Conservation (phyloP, 192 early-diverging fungal genomes). For the Gonapodya prolifera region DNA sequence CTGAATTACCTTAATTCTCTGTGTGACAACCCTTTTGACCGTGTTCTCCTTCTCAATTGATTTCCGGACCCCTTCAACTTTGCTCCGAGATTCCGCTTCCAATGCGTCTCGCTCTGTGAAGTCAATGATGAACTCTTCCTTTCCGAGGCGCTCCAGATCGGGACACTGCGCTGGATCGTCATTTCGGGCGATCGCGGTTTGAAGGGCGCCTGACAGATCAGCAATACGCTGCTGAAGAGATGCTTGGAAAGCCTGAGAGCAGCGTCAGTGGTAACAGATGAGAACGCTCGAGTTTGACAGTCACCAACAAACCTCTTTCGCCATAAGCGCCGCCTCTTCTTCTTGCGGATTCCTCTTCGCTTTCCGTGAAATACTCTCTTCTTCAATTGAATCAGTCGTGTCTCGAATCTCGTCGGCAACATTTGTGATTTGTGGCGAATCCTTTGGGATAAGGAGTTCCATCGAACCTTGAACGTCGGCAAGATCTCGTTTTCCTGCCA, state of each 20-base stretch:
- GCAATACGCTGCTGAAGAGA: slow-evolving; percentile 25
- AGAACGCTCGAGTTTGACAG: background rate
- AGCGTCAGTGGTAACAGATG: background rate
- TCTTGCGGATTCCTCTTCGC: background rate
- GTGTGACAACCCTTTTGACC: slow-evolving; percentile 28
- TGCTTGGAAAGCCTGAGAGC: slow-evolving; percentile 10
- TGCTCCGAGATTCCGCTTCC: slow-evolving; percentile 16
- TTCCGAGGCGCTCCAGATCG: slow-evolving; percentile 23
- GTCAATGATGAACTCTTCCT: slow-evolving; percentile 38
- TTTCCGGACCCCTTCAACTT: slow-evolving; percentile 18
- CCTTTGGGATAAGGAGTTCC: slow-evolving; percentile 12
- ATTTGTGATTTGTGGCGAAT: background rate
- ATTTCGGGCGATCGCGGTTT: slow-evolving; percentile 9
- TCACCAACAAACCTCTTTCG: slow-evolving; percentile 5
- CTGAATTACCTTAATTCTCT: slow-evolving; percentile 30
- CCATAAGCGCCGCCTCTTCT: slow-evolving; percentile 2
- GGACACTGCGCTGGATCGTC: slow-evolving; percentile 25
- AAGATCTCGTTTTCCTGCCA: slow-evolving; percentile 22
- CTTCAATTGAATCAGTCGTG: background rate
- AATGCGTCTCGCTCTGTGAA: slow-evolving; percentile 34
- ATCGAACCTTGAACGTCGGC: slow-evolving; percentile 18
- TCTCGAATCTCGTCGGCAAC: slow-evolving; percentile 13
- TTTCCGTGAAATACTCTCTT: background rate
- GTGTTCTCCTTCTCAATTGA: slow-evolving; percentile 31
- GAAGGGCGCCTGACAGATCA: slow-evolving; percentile 11